phyloP scores from a whole-genome alignment of 108 stramenopile genomes.

The Cyclostephanos invisitatus region DNA sequence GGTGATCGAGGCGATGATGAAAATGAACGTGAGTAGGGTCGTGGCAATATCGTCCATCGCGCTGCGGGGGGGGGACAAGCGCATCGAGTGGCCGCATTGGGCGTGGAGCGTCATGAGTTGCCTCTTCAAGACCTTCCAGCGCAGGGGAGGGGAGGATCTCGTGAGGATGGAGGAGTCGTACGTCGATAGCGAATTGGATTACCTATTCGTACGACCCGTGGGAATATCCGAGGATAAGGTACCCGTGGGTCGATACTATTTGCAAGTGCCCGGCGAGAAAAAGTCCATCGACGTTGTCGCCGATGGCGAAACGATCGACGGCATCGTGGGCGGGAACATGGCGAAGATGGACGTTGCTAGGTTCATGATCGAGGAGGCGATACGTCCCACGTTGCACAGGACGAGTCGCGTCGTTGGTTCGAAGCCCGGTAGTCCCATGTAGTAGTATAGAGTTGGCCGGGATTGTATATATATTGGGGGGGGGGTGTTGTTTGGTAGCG shows the following conservation, averaged over 20 bases:
- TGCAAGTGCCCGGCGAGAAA: conserved; percentile 46
- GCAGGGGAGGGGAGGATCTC: conserved; percentile 59
- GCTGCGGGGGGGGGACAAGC: conserved; percentile 50
- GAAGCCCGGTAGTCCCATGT: conserved; percentile 36
- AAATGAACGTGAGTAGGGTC: conserved; percentile 44
- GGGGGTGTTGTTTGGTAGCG: too few relatives aligned
- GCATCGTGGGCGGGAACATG: conserved; percentile 54
- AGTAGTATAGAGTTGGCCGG: not conserved
- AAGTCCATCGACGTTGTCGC: conserved; percentile 17
- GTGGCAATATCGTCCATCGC: conserved; percentile 66
- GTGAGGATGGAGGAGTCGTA: conserved; percentile 47
- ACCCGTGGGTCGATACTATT: conserved; percentile 48
- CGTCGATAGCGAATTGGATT: conserved; percentile 44
- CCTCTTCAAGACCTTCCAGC: conserved; percentile 48
- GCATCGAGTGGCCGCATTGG: conserved; percentile 50
- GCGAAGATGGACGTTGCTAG: conserved; percentile 74
- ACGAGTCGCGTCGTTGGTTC: conserved; percentile 60
- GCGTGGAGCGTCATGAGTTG: conserved; percentile 49
- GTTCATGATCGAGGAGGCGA: conserved; percentile 71
- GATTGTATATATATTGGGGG: too few relatives aligned
- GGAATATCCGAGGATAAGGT: conserved; percentile 58
- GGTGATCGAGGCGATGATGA: conserved; percentile 65
- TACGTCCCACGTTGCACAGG: conserved; percentile 51
- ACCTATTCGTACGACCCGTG: conserved; percentile 71
- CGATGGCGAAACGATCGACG: conserved; percentile 40